Percentiles rank a stretch among this genome's conserved stretches.
These are phyloP conservation scores for Sarocladium kiliense DNA, from an alignment of 2,329 filamentous ascomycete species.

Conservation along the genomic window DNA sequence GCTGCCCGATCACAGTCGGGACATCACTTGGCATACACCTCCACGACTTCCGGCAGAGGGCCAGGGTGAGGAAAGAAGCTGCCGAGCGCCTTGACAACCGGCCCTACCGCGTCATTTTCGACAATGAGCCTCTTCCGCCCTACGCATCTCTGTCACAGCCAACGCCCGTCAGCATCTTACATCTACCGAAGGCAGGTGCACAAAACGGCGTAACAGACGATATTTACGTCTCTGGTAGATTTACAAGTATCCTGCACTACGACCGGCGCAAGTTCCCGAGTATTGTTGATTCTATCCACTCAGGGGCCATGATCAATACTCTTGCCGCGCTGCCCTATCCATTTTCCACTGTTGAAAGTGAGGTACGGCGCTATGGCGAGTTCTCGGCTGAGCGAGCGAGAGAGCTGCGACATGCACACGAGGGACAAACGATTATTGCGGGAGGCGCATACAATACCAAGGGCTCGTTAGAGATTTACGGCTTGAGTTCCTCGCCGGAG, in stretches of 20 bases:
- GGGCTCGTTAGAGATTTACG: constrained; percentile 85
- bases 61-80: constrained; percentile 23
- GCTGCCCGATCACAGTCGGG: constrained; percentile 74
- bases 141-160: constrained; percentile 75
- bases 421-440: constrained; percentile 66
- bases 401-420: constrained; percentile 50
- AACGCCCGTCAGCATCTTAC: constrained; percentile 76
- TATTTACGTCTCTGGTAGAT: constrained; percentile 84
- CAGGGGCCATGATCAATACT: constrained; percentile 72
- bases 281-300: constrained; percentile 74
- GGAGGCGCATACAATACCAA: constrained; percentile 90
- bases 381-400: constrained; percentile 40
- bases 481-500: constrained; percentile 34
- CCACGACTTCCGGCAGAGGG: constrained; percentile 62
- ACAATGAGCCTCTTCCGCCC: constrained; percentile 45
- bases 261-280: constrained; percentile 80
- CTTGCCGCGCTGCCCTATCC: constrained; percentile 65
- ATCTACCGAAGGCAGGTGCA: constrained; percentile 57
- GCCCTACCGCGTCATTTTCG: constrained; percentile 35
- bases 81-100: constrained; percentile 30
- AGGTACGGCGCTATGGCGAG: constrained; percentile 49
- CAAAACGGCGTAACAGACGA: constrained; percentile 59
- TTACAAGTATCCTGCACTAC: constrained; percentile 84
- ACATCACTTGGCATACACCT: constrained; percentile 78
- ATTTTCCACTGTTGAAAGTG: constrained; percentile 57